These are phyloP conservation scores for Corrigiola litoralis DNA, from an alignment of 179 eudicot species.

Conservation along the genomic window DNA sequence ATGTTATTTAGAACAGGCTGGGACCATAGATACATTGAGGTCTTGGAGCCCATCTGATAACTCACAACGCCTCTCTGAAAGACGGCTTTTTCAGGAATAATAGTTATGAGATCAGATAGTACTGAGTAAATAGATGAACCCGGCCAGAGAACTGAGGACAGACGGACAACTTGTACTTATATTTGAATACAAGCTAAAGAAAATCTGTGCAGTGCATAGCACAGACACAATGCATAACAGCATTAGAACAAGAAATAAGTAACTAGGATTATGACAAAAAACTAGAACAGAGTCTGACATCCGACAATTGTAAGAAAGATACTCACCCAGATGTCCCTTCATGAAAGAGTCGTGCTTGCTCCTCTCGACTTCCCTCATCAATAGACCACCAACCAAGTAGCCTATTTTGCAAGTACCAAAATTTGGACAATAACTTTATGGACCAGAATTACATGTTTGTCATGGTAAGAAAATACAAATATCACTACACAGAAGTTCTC, in stretches of 20 bases:
- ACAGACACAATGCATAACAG: not conserved
- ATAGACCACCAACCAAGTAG: conserved; percentile 99
- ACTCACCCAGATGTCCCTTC: conserved; percentile 68
- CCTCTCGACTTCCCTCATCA: conserved; percentile 95
- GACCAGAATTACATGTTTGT: not conserved
- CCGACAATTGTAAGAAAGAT: conserved; percentile 1
- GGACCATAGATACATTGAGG: too few relatives aligned
- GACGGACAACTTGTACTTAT: too few relatives aligned
- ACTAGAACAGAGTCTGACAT: not conserved
- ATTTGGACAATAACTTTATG: not conserved
- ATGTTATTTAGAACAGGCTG: too few relatives aligned
- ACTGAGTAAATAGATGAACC: too few relatives aligned
- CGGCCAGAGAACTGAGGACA: too few relatives aligned
- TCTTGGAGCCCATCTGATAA: too few relatives aligned
- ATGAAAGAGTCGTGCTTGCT: conserved; percentile 74
- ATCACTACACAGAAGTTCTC: not conserved
- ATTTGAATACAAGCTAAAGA: too few relatives aligned
- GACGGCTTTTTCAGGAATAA: too few relatives aligned
- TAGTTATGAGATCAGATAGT: too few relatives aligned
- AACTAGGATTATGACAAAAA: not conserved
- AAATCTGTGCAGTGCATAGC: too few relatives aligned
- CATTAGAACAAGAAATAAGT: too few relatives aligned
- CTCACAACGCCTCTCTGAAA: too few relatives aligned
- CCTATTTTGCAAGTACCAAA: conserved; percentile 32
- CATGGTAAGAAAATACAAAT: not conserved